Percentiles rank a stretch among this genome's conserved stretches.
These are phyloP conservation scores for Arachnopeziza araneosa DNA, from an alignment of 2,329 filamentous ascomycete species.

Conservation along the genomic window DNA sequence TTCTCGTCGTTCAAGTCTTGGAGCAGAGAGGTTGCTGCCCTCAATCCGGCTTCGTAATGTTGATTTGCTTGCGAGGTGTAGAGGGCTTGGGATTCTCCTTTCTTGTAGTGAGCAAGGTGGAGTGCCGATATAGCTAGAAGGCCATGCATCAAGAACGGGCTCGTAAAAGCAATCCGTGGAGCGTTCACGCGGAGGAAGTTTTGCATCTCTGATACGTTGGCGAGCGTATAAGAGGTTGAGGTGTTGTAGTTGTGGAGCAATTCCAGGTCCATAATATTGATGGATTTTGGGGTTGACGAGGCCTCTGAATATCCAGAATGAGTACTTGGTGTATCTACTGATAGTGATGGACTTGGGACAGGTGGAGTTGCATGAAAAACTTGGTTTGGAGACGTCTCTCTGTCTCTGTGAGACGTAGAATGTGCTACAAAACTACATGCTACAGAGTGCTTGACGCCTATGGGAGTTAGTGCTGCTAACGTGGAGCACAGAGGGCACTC, in stretches of 20 bases:
- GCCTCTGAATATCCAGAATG: neutral
- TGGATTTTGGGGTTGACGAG: neutral
- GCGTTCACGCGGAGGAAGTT: conserved; percentile 12
- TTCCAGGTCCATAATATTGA: conserved; percentile 17
- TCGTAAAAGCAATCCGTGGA: conserved; percentile 5
- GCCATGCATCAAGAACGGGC: conserved; percentile 16
- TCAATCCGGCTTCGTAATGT: neutral
- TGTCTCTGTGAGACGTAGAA: neutral
- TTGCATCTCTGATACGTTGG: conserved; percentile 10
- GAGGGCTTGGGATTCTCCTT: neutral
- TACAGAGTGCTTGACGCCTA: neutral
- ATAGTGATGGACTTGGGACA: neutral
- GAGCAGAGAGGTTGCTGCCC: conserved; percentile 29
- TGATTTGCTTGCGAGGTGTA: neutral
- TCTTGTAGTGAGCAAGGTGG: neutral
- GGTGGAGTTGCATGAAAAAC: neutral
- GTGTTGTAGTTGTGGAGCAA: conserved; percentile 19
- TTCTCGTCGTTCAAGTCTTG: conserved; percentile 29
- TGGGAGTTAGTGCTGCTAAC: neutral
- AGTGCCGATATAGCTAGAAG: conserved; percentile 1
- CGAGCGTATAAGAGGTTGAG: conserved; percentile 14
- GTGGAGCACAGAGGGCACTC: neutral
- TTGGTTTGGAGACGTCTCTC: neutral
- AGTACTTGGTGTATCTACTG: neutral
- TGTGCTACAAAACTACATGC: neutral